These are phyloP conservation scores for Protea cynaroides DNA, from an alignment of 164 flowering plant species.

Conservation along the genomic window DNA sequence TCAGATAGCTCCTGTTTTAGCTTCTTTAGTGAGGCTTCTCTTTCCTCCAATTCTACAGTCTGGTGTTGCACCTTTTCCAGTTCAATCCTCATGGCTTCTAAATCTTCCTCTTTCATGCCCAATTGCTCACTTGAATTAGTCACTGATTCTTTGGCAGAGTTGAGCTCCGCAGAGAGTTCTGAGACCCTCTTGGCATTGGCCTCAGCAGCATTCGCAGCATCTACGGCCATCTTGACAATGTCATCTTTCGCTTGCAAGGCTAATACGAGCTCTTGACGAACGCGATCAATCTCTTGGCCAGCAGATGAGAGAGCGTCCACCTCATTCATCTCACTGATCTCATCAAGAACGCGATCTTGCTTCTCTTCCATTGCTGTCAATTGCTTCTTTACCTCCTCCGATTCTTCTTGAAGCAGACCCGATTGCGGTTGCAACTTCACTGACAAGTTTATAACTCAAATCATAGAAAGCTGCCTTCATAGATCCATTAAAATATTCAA, in stretches of 20 bases:
- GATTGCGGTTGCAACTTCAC: background rate
- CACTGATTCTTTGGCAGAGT: conserved; percentile 21
- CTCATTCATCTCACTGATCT: conserved; percentile 39
- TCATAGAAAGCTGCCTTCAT: no score
- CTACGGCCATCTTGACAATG: conserved; percentile 17
- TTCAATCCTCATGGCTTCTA: conserved; percentile 28
- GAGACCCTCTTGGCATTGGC: conserved; percentile 17
- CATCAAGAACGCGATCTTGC: conserved; percentile 31
- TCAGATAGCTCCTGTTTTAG: conserved; percentile 28
- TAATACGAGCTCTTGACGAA: conserved; percentile 11
- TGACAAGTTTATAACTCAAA: no score
- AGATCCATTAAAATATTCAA: background rate
- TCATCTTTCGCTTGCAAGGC: conserved; percentile 15
- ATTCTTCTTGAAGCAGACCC: conserved; percentile 29
- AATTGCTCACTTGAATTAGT: conserved; percentile 24
- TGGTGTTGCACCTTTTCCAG: conserved; percentile 24
- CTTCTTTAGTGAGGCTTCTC: conserved; percentile 11
- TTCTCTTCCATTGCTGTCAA: conserved; percentile 17
- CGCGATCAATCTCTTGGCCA: conserved; percentile 14
- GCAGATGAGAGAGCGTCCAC: conserved; percentile 7
- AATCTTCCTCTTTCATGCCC: conserved; percentile 19
- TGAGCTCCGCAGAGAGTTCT: conserved; percentile 30
- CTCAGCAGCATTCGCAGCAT: conserved; percentile 11
- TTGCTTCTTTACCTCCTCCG: conserved; percentile 15
- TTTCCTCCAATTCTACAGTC: conserved; percentile 22